These are phyloP conservation scores for Aspergillus saccharolyticus DNA, from an alignment of 495 filamentous ascomycete genomes.

Conservation along the genomic window DNA sequence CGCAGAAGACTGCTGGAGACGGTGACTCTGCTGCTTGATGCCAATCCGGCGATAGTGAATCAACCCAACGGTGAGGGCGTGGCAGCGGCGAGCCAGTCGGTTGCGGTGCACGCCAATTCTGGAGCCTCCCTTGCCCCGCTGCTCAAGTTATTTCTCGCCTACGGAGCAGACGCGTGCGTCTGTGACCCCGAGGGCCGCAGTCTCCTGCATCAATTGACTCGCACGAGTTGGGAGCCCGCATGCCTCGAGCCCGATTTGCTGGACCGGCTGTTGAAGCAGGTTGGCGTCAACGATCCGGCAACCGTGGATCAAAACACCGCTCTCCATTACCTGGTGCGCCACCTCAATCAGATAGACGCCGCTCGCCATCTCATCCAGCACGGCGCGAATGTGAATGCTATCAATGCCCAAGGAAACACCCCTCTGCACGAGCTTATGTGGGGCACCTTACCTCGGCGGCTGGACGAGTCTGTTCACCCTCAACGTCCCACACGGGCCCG, in stretches of 20 bases:
- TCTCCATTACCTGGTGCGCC: conserved; percentile 14
- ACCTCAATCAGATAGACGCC: conserved; percentile 11
- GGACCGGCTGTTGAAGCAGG: conserved; percentile 2
- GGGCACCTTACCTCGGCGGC: neutral
- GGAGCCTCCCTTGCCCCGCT: too few relatives aligned
- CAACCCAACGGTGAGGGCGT: too few relatives aligned
- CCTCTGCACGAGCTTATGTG: conserved; percentile 12
- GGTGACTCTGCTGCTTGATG: too few relatives aligned
- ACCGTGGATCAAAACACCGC: conserved; percentile 10
- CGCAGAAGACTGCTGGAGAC: too few relatives aligned
- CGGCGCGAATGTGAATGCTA: conserved; percentile 13
- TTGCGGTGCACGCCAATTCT: too few relatives aligned
- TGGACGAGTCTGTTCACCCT: neutral
- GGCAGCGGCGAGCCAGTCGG: too few relatives aligned
- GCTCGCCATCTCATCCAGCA: conserved; percentile 8
- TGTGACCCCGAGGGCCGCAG: conserved; percentile 8
- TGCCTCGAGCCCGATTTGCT: conserved; percentile 5
- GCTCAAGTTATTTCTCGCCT: conserved; percentile 1
- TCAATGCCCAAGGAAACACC: conserved; percentile 14
- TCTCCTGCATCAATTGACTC: conserved; percentile 11
- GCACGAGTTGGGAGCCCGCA: neutral
- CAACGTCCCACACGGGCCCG: conserved; percentile 2
- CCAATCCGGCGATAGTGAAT: too few relatives aligned
- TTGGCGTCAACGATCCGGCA: conserved; percentile 9
- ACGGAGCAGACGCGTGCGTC: conserved; percentile 7